Percentiles rank a stretch among this genome's conserved stretches.
phyloP scores from a whole-genome alignment of 176 grass and related monocot species.

The Oryza officinalis region DNA sequence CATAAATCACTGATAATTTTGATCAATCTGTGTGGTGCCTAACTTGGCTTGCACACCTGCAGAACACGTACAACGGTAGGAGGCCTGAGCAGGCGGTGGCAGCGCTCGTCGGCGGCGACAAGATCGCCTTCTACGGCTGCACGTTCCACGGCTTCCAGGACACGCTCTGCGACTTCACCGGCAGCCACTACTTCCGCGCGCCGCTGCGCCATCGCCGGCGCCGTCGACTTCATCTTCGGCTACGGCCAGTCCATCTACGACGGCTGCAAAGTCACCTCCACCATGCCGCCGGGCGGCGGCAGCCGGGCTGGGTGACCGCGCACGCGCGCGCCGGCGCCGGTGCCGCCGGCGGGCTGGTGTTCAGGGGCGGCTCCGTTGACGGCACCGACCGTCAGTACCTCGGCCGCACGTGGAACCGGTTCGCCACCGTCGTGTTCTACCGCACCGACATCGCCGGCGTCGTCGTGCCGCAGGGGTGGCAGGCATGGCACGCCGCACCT shows the following conservation, averaged over 20 bases:
- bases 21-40: no score
- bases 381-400: constrained; percentile 41
- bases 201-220: constrained; percentile 61
- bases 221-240: constrained; percentile 78
- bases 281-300: not conserved
- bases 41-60: not conserved
- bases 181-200: constrained; percentile 72
- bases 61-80: not conserved
- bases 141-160: constrained; percentile 67
- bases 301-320: constrained; percentile 51
- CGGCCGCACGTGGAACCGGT: constrained; percentile 66
- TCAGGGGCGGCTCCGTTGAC: constrained; percentile 29
- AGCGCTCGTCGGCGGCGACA: constrained; percentile 58
- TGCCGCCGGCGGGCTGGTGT: constrained; percentile 42
- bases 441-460: constrained; percentile 23
- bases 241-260: constrained; percentile 75
- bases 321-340: constrained; percentile 26
- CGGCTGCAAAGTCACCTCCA: constrained; percentile 24
- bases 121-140: constrained; percentile 64
- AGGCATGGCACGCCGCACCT: constrained; percentile 29
- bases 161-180: constrained; percentile 59
- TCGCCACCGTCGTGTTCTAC: constrained; percentile 67
- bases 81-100: constrained; percentile 53
- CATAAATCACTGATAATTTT: no score
- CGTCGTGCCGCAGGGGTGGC: constrained; percentile 54